Percentiles rank a stretch among this genome's conserved stretches.
phyloP scores from a whole-genome alignment of 2,329 filamentous ascomycete genomes.

The Drechslerella dactyloides region DNA sequence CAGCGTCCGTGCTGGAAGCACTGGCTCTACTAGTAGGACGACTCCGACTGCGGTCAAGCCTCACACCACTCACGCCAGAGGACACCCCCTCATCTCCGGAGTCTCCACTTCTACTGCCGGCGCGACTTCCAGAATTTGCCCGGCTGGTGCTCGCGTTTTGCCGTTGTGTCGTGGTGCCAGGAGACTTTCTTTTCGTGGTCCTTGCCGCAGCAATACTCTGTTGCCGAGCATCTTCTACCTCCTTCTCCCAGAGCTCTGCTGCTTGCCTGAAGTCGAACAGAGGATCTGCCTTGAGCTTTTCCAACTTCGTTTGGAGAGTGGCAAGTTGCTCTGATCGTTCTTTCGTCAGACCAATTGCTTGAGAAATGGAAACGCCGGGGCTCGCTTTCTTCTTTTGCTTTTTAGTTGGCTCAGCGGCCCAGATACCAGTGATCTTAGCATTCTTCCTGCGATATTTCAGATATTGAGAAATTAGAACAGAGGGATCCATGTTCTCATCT shows the following conservation, averaged over 20 bases:
- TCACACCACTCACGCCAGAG: constrained; percentile 20
- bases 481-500: constrained; percentile 56
- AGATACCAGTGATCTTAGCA: constrained; percentile 62
- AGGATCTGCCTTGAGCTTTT: constrained; percentile 57
- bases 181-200: constrained; percentile 17
- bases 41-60: constrained; percentile 32
- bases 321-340: constrained; percentile 49
- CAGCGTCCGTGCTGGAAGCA: constrained; percentile 43
- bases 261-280: constrained; percentile 62
- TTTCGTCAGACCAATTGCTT: constrained; percentile 34
- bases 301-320: constrained; percentile 50
- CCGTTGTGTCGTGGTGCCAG: constrained; percentile 9
- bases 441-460: constrained; percentile 73
- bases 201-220: constrained; percentile 2
- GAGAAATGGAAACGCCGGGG: constrained; percentile 24
- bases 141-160: constrained; percentile 19
- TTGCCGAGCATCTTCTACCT: constrained; percentile 53
- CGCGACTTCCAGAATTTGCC: constrained; percentile 24
- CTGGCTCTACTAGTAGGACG: constrained; percentile 44
- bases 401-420: constrained; percentile 55
- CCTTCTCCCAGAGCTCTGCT: constrained; percentile 60
- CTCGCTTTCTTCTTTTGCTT: constrained; percentile 57
- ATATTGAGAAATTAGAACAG: constrained; percentile 68
- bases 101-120: constrained; percentile 28
- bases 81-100: constrained; percentile 34